Evolutionary conservation across 177 flowering plant species (phyloP).

Genomic region (Vitis hybrid): DNA sequence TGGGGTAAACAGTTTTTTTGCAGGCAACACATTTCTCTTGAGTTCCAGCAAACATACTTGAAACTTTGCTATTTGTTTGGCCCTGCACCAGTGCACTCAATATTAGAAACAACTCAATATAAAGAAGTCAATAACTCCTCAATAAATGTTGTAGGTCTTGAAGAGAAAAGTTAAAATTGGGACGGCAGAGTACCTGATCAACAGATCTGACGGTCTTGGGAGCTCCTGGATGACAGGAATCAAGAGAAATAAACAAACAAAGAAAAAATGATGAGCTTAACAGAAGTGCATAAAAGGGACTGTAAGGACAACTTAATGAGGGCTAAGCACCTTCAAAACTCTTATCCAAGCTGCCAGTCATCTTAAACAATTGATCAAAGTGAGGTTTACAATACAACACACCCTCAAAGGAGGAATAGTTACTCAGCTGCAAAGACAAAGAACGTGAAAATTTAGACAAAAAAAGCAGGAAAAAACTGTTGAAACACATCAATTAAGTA

Average conservation of each 20-base stretch:
- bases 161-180: neutral
- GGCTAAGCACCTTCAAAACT: slow-evolving; percentile 75
- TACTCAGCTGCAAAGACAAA: slow-evolving; percentile 61
- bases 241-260: neutral
- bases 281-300: neutral
- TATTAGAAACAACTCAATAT: slow-evolving; percentile 1
- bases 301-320: neutral
- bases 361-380: slow-evolving; percentile 91
- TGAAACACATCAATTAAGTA: too few relatives aligned
- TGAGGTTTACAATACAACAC: slow-evolving; percentile 97
- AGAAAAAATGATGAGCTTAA: slow-evolving; percentile 6
- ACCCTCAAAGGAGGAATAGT: slow-evolving; percentile 89
- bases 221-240: slow-evolving; percentile 38
- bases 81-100: slow-evolving; percentile 32
- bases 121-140: neutral
- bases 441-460: neutral
- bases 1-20: slow-evolving; percentile 92
- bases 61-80: slow-evolving; percentile 58
- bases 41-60: slow-evolving; percentile 85
- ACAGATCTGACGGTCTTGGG: slow-evolving; percentile 60
- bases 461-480: neutral
- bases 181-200: slow-evolving; percentile 50
- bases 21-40: slow-evolving; percentile 94
- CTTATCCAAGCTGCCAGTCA: slow-evolving; percentile 94
- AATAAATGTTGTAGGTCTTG: neutral